Evolutionary conservation across 164 flowering plant species (phyloP), one percentile per base, ranked within the genome.

Genomic region (Magnolia kwangsiensis): DNA sequence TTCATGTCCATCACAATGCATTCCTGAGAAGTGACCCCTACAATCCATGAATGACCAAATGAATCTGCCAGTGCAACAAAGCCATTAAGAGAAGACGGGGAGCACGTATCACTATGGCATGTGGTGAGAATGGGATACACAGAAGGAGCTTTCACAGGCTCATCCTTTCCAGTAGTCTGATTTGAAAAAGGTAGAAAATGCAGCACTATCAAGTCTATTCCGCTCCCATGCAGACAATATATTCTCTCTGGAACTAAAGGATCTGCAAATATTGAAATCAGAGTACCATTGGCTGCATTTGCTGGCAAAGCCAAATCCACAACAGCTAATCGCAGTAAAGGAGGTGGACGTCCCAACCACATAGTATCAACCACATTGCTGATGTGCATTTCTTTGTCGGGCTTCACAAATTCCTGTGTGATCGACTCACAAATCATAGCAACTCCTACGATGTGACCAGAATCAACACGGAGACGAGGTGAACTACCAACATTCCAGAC

Each of bases 401-500:
- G 13, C 88, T 82, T 76, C 85, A 88, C 79, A 76, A 21, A 75
- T 64, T 83, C 82, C 24, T 51, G 76, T 1, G 82, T n/a, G 73
- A 71, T 77, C 67, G 95, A 82, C 73, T 94, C 98, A 77, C 97
- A 94, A 75, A 96, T 94, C 99, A 96, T 94, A 64, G 99, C 98
- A 73, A 90, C 81, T 67, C 94, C 91, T 63, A 79, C 77, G 45
- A 92, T 85, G 51, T 67, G 83, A 51, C 86, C 86, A 49, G 89
- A 83, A 81, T 90, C 90, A 81, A 90, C 85, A 80, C 86, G 81
- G 51, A 96, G 74, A 51, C 91, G 92, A 72, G 98, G 96, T 63
- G 87, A 85, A 51, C 79, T 83, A 68, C 86, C 89, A 71, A 75
- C 74, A 69, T 74, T 88, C 99, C 99, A 96, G n/a, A 91, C 87